These are phyloP conservation scores for Cladophialophora chaetospira DNA, from an alignment of 2,329 filamentous ascomycete genomes.

Conservation along the genomic window DNA sequence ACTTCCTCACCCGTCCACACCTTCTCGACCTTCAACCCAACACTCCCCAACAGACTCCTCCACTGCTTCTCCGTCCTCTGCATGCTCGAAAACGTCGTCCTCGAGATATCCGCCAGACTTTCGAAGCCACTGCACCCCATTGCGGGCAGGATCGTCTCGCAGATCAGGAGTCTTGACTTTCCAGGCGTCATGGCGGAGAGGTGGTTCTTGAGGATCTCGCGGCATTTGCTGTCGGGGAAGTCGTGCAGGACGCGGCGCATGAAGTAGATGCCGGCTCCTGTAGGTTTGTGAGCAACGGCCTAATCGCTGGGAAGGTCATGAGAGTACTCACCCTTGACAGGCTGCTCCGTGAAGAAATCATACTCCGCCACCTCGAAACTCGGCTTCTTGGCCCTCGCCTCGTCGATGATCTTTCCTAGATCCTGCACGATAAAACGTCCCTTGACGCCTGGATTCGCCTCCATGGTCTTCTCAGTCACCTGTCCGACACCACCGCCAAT, in stretches of 20 bases:
- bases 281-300: neutral
- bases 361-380: slow-evolving; percentile 31
- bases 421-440: slow-evolving; percentile 42
- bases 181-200: slow-evolving; percentile 32
- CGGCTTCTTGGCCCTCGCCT: slow-evolving; percentile 32
- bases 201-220: slow-evolving; percentile 38
- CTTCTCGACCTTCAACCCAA: slow-evolving; percentile 25
- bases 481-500: slow-evolving; percentile 34
- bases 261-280: slow-evolving; percentile 43
- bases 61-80: slow-evolving; percentile 34
- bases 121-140: slow-evolving; percentile 19
- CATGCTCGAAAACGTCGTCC: slow-evolving; percentile 32
- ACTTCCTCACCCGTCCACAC: slow-evolving; percentile 13
- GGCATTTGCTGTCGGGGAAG: slow-evolving; percentile 39
- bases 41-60: slow-evolving; percentile 26
- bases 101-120: slow-evolving; percentile 27
- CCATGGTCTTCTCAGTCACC: slow-evolving; percentile 28
- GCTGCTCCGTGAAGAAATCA: slow-evolving; percentile 39
- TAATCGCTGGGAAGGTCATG: neutral
- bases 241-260: slow-evolving; percentile 43
- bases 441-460: slow-evolving; percentile 20
- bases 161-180: slow-evolving; percentile 35
- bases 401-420: slow-evolving; percentile 37
- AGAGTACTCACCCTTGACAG: slow-evolving; percentile 33
- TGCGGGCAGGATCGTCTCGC: slow-evolving; percentile 36